phyloP scores from a whole-genome alignment of 345 rosid genomes.

The Eucalyptus leucophloia region DNA sequence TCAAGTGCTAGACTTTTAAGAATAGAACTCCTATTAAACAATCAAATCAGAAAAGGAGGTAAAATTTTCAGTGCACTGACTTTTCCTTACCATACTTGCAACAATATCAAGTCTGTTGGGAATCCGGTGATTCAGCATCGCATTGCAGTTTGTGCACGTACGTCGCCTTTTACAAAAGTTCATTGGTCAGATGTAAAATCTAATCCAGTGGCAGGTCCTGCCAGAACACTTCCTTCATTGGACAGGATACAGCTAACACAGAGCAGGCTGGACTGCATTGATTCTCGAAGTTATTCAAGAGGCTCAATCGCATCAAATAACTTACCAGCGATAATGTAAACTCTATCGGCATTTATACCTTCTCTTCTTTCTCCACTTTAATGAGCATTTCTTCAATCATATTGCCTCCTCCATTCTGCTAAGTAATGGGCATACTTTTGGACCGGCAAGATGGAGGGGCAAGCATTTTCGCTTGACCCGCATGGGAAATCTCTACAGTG shows the following conservation, averaged over 20 bases:
- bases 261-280: not conserved
- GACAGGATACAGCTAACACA: not conserved
- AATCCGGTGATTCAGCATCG: not conserved
- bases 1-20: not conserved
- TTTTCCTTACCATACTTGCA: not conserved
- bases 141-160: not conserved
- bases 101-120: not conserved
- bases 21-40: not conserved
- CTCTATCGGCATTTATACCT: constrained; percentile 40
- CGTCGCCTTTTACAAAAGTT: not conserved
- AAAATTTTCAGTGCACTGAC: not conserved
- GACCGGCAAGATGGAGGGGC: constrained; percentile 38
- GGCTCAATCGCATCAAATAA: not conserved
- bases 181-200: not conserved
- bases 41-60: not conserved
- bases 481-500: constrained; percentile 49
- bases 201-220: not conserved
- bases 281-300: not conserved
- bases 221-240: not conserved
- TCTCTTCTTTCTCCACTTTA: constrained; percentile 30
- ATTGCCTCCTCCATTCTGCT: not conserved
- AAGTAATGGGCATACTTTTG: constrained; percentile 6
- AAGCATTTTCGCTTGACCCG: constrained; percentile 57
- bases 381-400: constrained; percentile 5
- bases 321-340: not conserved